Percentiles rank a stretch among this genome's conserved stretches.
Conservation (phyloP, 176 grass and related monocot genomes). For the sorghum (Sorghum bicolor) region Sorghum_bicolor_NCBIv3 NC_012873.2:52631001-52631500, state of each 20-base stretch:
- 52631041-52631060: background rate
- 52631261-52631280: background rate
- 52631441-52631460: constrained; percentile 89
- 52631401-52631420: constrained; percentile 42
- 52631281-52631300: background rate
- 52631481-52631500: constrained; percentile 57
- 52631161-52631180: background rate
- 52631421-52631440: constrained; percentile 67
- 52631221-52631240: background rate
- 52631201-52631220: background rate
- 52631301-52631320: background rate
- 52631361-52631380: constrained; percentile 58
- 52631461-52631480: constrained; percentile 56
- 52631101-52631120: constrained; percentile 14
- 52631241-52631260: background rate
- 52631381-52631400: constrained; percentile 37
- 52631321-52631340: constrained; percentile 66
- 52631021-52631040: background rate
- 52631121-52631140: background rate
- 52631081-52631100: background rate
- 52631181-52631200: background rate
- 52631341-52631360: constrained; percentile 62
- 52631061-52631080: background rate
- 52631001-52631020: background rate
- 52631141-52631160: background rate